Percentiles rank a stretch among this genome's conserved stretches.
phyloP scores from a whole-genome alignment of 1,284 basidiomycete species.

The Boletus sp. region DNA sequence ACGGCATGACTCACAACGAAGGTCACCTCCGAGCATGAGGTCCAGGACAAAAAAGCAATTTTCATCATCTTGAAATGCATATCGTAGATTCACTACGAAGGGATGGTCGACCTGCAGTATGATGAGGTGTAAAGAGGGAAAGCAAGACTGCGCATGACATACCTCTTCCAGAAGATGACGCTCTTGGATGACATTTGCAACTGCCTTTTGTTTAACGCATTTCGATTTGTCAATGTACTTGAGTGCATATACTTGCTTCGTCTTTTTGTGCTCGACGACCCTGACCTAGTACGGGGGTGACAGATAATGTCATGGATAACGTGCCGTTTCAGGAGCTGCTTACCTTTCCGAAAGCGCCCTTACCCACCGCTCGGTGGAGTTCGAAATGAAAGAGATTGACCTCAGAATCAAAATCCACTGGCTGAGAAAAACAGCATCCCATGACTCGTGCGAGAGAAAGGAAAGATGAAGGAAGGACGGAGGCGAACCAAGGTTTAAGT shows the following conservation, averaged over 20 bases:
- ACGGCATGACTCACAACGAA: constrained; percentile 69
- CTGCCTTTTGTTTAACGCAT: constrained; percentile 89
- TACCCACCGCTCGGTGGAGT: constrained; percentile 88
- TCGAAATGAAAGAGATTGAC: constrained; percentile 96
- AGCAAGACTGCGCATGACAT: constrained; percentile 27
- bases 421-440: constrained; percentile 64
- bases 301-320: background rate
- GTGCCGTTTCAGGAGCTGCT: constrained; percentile 28
- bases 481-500: constrained; percentile 23
- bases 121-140: constrained; percentile 20
- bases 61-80: constrained; percentile 97
- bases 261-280: constrained; percentile 93
- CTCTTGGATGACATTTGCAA: constrained; percentile 94
- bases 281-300: constrained; percentile 51
- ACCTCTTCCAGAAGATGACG: constrained; percentile 87
- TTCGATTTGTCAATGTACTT: constrained; percentile 97
- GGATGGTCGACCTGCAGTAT: constrained; percentile 81
- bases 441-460: constrained; percentile 43
- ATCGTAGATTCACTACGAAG: constrained; percentile 91
- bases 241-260: constrained; percentile 90
- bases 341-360: constrained; percentile 98
- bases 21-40: constrained; percentile 93
- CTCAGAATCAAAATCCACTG: constrained; percentile 90
- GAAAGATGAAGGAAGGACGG: constrained; percentile 29
- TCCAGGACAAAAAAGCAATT: constrained; percentile 98